Conservation (phyloP, 2,329 filamentous ascomycete species). For the Drechslerella dactyloides region DNA sequence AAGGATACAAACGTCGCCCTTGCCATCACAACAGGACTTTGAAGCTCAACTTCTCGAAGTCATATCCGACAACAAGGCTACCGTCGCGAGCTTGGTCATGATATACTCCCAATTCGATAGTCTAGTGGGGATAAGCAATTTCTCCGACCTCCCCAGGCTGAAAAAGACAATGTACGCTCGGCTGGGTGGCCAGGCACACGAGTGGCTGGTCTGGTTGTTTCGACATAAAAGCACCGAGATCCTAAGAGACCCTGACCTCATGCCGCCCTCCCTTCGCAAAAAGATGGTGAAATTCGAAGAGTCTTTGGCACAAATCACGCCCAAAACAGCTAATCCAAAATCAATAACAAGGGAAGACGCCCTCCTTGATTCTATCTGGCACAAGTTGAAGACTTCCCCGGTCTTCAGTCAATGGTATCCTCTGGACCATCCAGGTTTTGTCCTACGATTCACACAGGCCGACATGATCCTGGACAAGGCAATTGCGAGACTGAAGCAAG, state of each 20-base stretch:
- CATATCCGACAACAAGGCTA: not conserved
- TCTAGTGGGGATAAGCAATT: conserved; percentile 21
- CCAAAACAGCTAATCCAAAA: not conserved
- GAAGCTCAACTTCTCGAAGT: conserved; percentile 4
- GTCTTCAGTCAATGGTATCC: not conserved
- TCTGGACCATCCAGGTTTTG: not conserved
- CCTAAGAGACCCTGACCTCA: too few species aligned
- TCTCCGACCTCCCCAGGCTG: not conserved
- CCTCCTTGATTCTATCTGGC: not conserved
- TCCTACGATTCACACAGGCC: not conserved
- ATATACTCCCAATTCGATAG: conserved; percentile 26
- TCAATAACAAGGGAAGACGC: not conserved
- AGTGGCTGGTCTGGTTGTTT: conserved; percentile 7
- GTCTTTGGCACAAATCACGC: too few species aligned
- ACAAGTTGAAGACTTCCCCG: not conserved
- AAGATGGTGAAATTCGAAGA: too few species aligned
- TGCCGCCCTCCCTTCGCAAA: too few species aligned
- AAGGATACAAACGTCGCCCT: conserved; percentile 8
- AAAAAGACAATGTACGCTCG: not conserved
- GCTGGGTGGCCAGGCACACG: not conserved
- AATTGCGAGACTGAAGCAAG: conserved; percentile 3
- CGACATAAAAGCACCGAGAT: not conserved
- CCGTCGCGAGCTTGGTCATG: conserved; percentile 6
- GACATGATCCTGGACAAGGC: conserved; percentile 25
- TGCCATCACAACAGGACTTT: not conserved